A percentile compares a stretch with the other conserved stretches of the same genome.
phyloP scores from a whole-genome alignment of 768 basidiomycete species.

The Tylopilus cervinicoccineus region DNA sequence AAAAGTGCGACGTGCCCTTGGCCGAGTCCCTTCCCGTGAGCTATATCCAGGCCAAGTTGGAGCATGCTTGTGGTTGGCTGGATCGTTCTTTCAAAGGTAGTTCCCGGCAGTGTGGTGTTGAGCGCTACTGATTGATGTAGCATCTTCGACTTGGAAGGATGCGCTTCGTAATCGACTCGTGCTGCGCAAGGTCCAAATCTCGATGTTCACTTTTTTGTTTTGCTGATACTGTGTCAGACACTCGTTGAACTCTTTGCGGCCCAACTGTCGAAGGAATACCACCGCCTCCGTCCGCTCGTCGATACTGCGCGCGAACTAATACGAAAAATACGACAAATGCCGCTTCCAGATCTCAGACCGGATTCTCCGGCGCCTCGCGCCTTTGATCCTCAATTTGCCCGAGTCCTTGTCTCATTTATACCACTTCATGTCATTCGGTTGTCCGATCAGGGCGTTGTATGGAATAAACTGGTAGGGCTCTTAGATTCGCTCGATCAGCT shows the following conservation, averaged over 20 bases:
- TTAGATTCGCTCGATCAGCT: constrained; percentile 58
- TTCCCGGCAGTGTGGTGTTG: neutral
- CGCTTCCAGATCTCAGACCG: constrained; percentile 34
- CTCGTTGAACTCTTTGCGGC: constrained; percentile 25
- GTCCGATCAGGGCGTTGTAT: constrained; percentile 46
- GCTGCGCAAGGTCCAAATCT: constrained; percentile 50
- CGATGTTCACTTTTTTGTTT: neutral
- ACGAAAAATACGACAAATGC: constrained; percentile 18
- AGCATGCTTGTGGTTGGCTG: constrained; percentile 63
- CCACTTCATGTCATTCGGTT: constrained; percentile 61
- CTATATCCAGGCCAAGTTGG: constrained; percentile 50
- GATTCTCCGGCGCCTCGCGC: constrained; percentile 49
- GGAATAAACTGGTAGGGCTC: constrained; percentile 45
- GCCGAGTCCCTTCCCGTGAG: constrained; percentile 58
- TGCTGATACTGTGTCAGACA: constrained; percentile 18
- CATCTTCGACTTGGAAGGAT: constrained; percentile 44
- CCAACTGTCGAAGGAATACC: constrained; percentile 26
- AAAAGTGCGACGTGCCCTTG: constrained; percentile 80
- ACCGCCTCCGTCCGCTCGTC: constrained; percentile 16
- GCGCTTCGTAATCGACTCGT: constrained; percentile 50
- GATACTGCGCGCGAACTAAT: constrained; percentile 15
- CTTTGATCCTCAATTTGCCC: constrained; percentile 65
- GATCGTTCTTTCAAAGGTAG: constrained; percentile 41
- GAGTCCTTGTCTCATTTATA: constrained; percentile 62
- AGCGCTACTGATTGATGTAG: constrained; percentile 29